Evolutionary conservation across 2,329 filamentous ascomycete genomes (phyloP).

Genomic region (Nigrograna mackinnonii): DNA sequence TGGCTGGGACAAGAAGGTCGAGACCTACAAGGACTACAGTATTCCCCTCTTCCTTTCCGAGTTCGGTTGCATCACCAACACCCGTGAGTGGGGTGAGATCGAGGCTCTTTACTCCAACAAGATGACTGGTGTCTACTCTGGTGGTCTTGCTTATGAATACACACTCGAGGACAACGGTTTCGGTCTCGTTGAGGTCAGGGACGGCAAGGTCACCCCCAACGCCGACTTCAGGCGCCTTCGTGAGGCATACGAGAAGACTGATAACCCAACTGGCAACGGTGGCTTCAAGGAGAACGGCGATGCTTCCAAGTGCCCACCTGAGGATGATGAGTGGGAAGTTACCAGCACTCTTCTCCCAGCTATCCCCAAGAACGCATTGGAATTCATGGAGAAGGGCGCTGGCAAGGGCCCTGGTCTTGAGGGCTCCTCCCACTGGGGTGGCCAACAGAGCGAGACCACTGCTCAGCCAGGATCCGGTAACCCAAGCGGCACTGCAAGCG

Average conservation of each 20-base stretch:
- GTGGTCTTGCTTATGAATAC: conserved; percentile 96
- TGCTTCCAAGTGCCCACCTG: conserved; percentile 58
- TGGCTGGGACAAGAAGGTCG: conserved; percentile 68
- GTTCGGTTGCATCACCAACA: conserved; percentile 85
- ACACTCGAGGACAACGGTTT: conserved; percentile 67
- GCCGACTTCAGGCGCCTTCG: conserved; percentile 66
- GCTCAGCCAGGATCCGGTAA: conserved; percentile 32
- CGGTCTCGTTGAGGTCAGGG: conserved; percentile 72
- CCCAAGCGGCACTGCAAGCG: conserved; percentile 25
- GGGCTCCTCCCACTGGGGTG: conserved; percentile 41
- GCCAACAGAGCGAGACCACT: conserved; percentile 28
- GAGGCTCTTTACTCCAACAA: conserved; percentile 74
- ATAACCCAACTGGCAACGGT: conserved; percentile 59
- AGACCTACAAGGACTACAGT: conserved; percentile 39
- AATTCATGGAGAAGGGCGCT: conserved; percentile 61
- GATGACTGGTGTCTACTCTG: conserved; percentile 91
- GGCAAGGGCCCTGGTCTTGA: conserved; percentile 60
- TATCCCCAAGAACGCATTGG: conserved; percentile 58
- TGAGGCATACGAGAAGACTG: conserved; percentile 52
- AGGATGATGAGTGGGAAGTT: conserved; percentile 61
- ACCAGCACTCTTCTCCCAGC: conserved; percentile 55
- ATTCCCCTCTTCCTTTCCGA: conserved; percentile 81
- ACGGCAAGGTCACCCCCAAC: conserved; percentile 59
- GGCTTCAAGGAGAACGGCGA: conserved; percentile 59
- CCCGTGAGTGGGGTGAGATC: conserved; percentile 80